These are phyloP conservation scores for Mycena maculata DNA, from an alignment of 768 basidiomycete species.

Conservation along the genomic window DNA sequence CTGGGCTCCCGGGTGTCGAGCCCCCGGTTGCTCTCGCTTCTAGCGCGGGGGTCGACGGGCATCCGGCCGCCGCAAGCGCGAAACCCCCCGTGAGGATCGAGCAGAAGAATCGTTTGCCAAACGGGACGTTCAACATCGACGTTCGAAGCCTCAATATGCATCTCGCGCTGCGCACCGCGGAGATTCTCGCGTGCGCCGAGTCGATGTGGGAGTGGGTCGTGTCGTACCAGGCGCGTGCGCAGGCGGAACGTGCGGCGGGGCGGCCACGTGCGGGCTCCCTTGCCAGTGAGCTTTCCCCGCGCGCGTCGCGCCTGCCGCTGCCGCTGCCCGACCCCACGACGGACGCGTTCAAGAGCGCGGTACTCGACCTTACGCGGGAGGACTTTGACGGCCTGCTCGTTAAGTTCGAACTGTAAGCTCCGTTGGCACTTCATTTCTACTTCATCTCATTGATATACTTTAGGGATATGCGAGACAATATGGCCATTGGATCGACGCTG, in stretches of 20 bases:
- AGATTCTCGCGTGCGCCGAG: slow-evolving; percentile 78
- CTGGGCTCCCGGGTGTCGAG: slow-evolving; percentile 21
- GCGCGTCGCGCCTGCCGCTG: slow-evolving; percentile 24
- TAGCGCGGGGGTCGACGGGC: not conserved
- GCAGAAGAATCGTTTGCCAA: slow-evolving; percentile 58
- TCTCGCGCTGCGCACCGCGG: slow-evolving; percentile 68
- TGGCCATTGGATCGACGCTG: slow-evolving; percentile 57
- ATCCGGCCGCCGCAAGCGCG: not conserved
- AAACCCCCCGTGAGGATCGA: not conserved
- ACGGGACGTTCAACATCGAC: slow-evolving; percentile 66
- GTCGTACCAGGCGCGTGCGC: slow-evolving; percentile 54
- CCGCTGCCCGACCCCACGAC: slow-evolving; percentile 29
- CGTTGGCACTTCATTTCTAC: slow-evolving; percentile 1
- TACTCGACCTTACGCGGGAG: slow-evolving; percentile 64
- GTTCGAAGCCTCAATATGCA: slow-evolving; percentile 70
- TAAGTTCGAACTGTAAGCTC: slow-evolving; percentile 71
- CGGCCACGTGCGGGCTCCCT: slow-evolving; percentile 40
- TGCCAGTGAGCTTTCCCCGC: slow-evolving; percentile 32
- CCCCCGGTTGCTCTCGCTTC: slow-evolving; percentile 7
- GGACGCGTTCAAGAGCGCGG: slow-evolving; percentile 47
- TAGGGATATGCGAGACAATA: slow-evolving; percentile 77
- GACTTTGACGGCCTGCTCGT: slow-evolving; percentile 71
- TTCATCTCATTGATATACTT: slow-evolving; percentile 16
- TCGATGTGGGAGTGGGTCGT: slow-evolving; percentile 85
- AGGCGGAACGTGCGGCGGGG: slow-evolving; percentile 18